Evolutionary conservation across 306 rosid genomes (phyloP).

Genomic region (Lagenaria siceraria): DNA sequence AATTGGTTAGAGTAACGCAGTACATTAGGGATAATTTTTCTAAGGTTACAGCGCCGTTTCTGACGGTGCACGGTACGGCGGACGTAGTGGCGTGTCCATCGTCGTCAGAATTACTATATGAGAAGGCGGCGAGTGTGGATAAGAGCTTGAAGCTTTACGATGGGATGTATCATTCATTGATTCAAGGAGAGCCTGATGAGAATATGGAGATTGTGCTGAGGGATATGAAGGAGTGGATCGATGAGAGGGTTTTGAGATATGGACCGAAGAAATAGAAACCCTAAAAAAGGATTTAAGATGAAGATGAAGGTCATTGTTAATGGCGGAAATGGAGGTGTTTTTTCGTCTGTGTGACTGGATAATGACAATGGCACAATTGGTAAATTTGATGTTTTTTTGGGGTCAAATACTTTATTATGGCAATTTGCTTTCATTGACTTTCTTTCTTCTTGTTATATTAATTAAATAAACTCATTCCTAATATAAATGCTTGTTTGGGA

Average conservation of each 20-base stretch:
- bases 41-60: constrained; percentile 65
- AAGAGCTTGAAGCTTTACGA: constrained; percentile 82
- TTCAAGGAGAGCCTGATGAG: constrained; percentile 89
- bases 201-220: constrained; percentile 45
- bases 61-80: constrained; percentile 68
- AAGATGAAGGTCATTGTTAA: neutral
- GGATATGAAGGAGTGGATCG: constrained; percentile 90
- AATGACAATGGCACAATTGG: neutral
- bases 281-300: neutral
- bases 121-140: constrained; percentile 65
- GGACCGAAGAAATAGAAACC: constrained; percentile 15
- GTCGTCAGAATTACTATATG: constrained; percentile 57
- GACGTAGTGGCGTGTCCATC: constrained; percentile 87
- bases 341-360: neutral
- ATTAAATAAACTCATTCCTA: neutral
- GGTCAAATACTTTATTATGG: neutral
- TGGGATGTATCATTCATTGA: constrained; percentile 86
- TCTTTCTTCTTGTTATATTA: neutral
- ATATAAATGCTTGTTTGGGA: too few relatives aligned
- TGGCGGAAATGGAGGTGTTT: neutral
- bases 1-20: constrained; percentile 66
- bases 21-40: constrained; percentile 64
- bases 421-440: neutral
- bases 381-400: neutral
- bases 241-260: constrained; percentile 42